phyloP scores from a whole-genome alignment of 2,329 filamentous ascomycete species.

The Monosporascus cannonballus region DNA sequence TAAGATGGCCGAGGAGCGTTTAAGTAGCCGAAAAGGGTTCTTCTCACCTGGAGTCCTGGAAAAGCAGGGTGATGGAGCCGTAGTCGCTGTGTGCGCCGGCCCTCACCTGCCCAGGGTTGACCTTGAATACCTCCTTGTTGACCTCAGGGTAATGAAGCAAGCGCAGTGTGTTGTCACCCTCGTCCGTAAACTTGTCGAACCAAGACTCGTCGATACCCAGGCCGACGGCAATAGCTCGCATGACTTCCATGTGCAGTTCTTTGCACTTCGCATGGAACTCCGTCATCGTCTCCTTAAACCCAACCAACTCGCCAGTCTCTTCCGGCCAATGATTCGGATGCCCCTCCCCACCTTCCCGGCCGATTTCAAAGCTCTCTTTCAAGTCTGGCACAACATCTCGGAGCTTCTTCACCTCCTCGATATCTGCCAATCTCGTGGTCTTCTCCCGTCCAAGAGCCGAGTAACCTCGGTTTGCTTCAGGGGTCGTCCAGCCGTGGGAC shows the following conservation, averaged over 20 bases:
- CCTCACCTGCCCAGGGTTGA: conserved; percentile 64
- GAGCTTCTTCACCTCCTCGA: conserved; percentile 49
- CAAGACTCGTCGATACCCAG: conserved; percentile 65
- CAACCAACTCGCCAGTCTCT: conserved; percentile 43
- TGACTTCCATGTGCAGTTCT: conserved; percentile 66
- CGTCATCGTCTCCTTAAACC: conserved; percentile 69
- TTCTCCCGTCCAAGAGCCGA: conserved; percentile 66
- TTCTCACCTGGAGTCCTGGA: conserved; percentile 43
- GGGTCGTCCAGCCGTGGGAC: conserved; percentile 62
- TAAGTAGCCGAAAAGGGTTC: no score
- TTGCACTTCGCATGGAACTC: conserved; percentile 72
- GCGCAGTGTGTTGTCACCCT: conserved; percentile 64
- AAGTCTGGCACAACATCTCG: conserved; percentile 55
- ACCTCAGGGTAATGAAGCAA: conserved; percentile 74
- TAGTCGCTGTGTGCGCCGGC: conserved; percentile 73
- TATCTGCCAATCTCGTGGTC: conserved; percentile 51
- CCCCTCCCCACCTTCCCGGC: conserved; percentile 50
- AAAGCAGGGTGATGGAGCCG: conserved; percentile 55
- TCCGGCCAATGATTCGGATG: conserved; percentile 73
- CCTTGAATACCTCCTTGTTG: conserved; percentile 55
- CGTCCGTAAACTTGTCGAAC: conserved; percentile 71
- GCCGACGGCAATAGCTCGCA: conserved; percentile 79
- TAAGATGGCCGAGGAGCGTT: no score
- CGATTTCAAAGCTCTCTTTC: conserved; percentile 62
- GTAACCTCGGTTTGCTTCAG: conserved; percentile 70